These are phyloP conservation scores for Fomitopsis pinicola DNA, from an alignment of 1,284 basidiomycete species.

Conservation along the genomic window DNA sequence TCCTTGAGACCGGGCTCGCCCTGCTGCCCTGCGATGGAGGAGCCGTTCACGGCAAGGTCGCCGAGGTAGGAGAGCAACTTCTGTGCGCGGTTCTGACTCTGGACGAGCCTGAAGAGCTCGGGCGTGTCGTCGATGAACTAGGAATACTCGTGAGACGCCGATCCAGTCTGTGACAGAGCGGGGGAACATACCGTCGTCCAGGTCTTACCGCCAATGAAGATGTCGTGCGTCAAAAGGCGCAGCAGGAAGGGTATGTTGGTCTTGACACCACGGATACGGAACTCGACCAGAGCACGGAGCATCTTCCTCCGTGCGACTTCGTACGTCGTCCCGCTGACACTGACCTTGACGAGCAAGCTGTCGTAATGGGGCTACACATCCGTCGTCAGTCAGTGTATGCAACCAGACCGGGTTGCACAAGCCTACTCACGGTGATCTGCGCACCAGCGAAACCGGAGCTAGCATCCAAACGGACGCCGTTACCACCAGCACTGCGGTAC, in stretches of 20 bases:
- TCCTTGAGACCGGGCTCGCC: constrained; percentile 95
- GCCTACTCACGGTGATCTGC: constrained; percentile 84
- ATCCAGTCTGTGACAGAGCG: background rate
- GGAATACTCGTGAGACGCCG: background rate
- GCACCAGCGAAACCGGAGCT: constrained; percentile 98
- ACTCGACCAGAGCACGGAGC: constrained; percentile 97
- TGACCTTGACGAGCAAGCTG: constrained; percentile 95
- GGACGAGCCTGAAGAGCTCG: constrained; percentile 97
- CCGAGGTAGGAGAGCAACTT: constrained; percentile 97
- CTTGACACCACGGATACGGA: constrained; percentile 99
- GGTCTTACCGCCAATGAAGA: constrained; percentile 94
- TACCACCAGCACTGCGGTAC: constrained; percentile 97
- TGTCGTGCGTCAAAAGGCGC: constrained; percentile 95
- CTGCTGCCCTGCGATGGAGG: constrained; percentile 88
- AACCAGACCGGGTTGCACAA: background rate
- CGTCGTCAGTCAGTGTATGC: background rate
- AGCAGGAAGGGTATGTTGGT: constrained; percentile 99
- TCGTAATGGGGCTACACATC: constrained; percentile 87
- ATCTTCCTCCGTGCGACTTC: constrained; percentile 99
- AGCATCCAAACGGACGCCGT: constrained; percentile 96
- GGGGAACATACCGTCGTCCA: constrained; percentile 85
- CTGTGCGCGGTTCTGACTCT: constrained; percentile 97
- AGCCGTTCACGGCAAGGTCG: constrained; percentile 97
- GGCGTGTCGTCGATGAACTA: constrained; percentile 99
- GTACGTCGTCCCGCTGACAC: constrained; percentile 95